Percentiles rank a stretch among this genome's conserved stretches.
Conservation (phyloP, 768 basidiomycete genomes). For the Russula virescens region DNA sequence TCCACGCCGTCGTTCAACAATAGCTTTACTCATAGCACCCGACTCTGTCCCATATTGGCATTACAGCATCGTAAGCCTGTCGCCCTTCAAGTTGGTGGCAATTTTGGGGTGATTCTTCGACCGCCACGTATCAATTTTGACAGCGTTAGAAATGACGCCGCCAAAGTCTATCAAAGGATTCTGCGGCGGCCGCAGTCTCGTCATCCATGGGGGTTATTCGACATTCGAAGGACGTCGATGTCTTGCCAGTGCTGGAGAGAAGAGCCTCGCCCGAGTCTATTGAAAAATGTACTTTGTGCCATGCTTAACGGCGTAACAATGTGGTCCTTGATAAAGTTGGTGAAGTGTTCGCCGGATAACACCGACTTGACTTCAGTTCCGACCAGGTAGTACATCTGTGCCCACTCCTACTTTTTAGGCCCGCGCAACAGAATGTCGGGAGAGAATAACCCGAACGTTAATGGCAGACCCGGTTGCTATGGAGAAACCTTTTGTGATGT, state of each 20-base stretch:
- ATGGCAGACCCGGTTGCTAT: constrained; percentile 32
- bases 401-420: no score
- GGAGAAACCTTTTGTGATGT: constrained; percentile 35
- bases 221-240: constrained; percentile 28
- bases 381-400: constrained; percentile 39
- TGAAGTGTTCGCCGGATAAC: constrained; percentile 33
- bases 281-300: constrained; percentile 36
- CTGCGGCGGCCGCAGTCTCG: constrained; percentile 25
- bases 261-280: constrained; percentile 31
- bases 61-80: not conserved
- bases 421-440: no score
- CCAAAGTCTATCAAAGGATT: constrained; percentile 35
- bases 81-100: no score
- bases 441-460: no score
- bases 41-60: constrained; percentile 27
- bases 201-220: constrained; percentile 32
- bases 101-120: no score
- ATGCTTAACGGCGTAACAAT: constrained; percentile 39
- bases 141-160: constrained; percentile 38
- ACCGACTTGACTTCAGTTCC: constrained; percentile 32
- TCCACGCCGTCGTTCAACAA: constrained; percentile 33
- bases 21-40: constrained; percentile 36
- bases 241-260: no score
- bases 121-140: constrained; percentile 38
- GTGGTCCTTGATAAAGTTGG: constrained; percentile 37